Evolutionary conservation across 2,329 filamentous ascomycete species (phyloP), one percentile per base, ranked within the genome.

Genomic region (Xylariaceae sp.): DNA sequence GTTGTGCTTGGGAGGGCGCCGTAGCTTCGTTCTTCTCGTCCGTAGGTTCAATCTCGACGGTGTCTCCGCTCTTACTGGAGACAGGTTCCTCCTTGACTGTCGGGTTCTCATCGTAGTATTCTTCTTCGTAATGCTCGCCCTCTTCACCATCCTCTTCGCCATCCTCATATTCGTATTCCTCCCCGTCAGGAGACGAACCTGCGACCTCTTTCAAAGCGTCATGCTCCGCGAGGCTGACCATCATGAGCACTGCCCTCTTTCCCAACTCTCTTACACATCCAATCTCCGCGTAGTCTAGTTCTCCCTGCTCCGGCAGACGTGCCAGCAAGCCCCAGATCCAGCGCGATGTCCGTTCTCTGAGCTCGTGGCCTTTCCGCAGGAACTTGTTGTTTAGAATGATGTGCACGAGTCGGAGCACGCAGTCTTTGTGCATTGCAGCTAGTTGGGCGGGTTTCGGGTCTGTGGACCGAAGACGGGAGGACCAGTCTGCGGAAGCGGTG

Each of bases 271-370:
- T 78, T 27, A 96, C 73, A 61, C 83, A 82, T 5, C 83, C 85
- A 31, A 95, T 81, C 62, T 94, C 87, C 39, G 83, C 80, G 55
- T 89, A 86, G 53, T 82, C 81, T 65, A 96, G 72, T 66, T 88
- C 83, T 1, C 90, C 90, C 10, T 82, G 72, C 33, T 89, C 87
- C 1, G 87, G 85, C 51, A 92, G 76, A 49, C 83, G 80, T 2
- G 87, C 89, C 40, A 96, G 73, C 49, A 96, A 68, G 0, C 86
- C 84, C 91, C 90, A 96, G 4, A 89, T 74, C 92, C 92, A 97
- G 14, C 83, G 78, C 52, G 89, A 90, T 5, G 88, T 83, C 42
- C 84, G 79, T 59, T 81, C 78, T 22, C 81, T 75, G 30, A 90
- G 72, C 30, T 77, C 75, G 18, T 74, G 69, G n/a, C 78, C 80